Conservation (phyloP, 2,329 filamentous ascomycete species). For the Curvularia hawaiiensis region DNA sequence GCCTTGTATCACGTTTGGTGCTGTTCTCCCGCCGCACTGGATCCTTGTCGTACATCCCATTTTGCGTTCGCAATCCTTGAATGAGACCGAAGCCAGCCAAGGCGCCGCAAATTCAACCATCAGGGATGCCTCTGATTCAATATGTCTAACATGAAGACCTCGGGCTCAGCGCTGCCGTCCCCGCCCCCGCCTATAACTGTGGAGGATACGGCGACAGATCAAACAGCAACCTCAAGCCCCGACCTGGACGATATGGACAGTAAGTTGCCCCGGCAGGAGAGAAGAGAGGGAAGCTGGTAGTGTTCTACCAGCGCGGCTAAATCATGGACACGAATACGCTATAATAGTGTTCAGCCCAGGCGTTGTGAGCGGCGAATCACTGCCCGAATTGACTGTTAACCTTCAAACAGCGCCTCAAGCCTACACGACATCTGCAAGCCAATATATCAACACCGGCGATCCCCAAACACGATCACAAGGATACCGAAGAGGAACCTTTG, state of each 20-base stretch:
- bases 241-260: constrained; percentile 24
- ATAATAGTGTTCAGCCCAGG: background rate
- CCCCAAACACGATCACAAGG: constrained; percentile 18
- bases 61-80: constrained; percentile 4
- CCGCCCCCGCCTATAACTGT: constrained; percentile 43
- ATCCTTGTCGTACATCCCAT: constrained; percentile 1
- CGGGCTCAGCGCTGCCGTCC: constrained; percentile 25
- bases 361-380: constrained; percentile 1
- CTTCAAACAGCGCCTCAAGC: constrained; percentile 23
- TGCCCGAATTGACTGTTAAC: constrained; percentile 6
- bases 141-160: constrained; percentile 11
- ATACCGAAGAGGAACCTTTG: constrained; percentile 28
- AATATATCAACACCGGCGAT: constrained; percentile 18
- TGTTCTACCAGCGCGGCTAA: no score
- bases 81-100: constrained; percentile 3
- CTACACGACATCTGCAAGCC: constrained; percentile 19
- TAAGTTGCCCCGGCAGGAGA: constrained; percentile 8
- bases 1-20: background rate
- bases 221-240: constrained; percentile 28
- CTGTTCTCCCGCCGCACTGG: constrained; percentile 6
- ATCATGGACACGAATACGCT: background rate
- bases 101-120: constrained; percentile 4
- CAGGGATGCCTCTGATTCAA: background rate
- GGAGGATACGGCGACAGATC: constrained; percentile 39
- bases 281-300: background rate